Conservation (phyloP, 768 basidiomycete genomes). For the Erythrobasidium yunnanense region DNA sequence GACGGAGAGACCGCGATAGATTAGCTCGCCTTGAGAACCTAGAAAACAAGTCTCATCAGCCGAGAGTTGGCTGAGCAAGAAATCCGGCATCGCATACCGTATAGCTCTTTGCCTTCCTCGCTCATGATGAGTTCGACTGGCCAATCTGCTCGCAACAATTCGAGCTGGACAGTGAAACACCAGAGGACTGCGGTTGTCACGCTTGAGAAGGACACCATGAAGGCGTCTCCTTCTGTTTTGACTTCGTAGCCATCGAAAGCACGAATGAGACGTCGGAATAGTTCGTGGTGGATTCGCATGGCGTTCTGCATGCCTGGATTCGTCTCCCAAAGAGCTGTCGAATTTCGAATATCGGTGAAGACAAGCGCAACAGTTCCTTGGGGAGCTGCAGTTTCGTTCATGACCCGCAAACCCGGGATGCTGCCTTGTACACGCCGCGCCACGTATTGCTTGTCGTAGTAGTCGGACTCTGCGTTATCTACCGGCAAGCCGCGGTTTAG, state of each 20-base stretch:
- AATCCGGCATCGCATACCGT: conserved; percentile 30
- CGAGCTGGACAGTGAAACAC: conserved; percentile 73
- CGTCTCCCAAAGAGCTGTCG: conserved; percentile 89
- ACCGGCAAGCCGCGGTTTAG: conserved; percentile 33
- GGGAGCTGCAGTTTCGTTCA: conserved; percentile 51
- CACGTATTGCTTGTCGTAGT: conserved; percentile 42
- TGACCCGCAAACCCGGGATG: conserved; percentile 60
- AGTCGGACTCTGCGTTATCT: conserved; percentile 46
- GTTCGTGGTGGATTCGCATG: conserved; percentile 75
- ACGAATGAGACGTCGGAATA: conserved; percentile 73
- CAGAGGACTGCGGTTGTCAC: conserved; percentile 78
- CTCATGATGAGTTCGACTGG: conserved; percentile 85
- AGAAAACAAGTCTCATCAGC: not conserved
- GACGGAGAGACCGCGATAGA: conserved; percentile 80
- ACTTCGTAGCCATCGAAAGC: conserved; percentile 94
- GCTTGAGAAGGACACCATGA: conserved; percentile 95
- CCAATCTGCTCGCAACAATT: conserved; percentile 73
- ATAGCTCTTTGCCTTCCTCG: conserved; percentile 73
- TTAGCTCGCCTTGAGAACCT: conserved; percentile 49
- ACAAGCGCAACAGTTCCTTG: conserved; percentile 79
- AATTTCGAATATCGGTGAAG: conserved; percentile 96
- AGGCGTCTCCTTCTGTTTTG: conserved; percentile 98
- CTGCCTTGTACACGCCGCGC: conserved; percentile 42
- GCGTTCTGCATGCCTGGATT: conserved; percentile 92
- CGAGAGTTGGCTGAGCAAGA: not conserved